Evolutionary conservation across 1,139 yeast species (phyloP).

Genomic region (Ashbya aceris): DNA sequence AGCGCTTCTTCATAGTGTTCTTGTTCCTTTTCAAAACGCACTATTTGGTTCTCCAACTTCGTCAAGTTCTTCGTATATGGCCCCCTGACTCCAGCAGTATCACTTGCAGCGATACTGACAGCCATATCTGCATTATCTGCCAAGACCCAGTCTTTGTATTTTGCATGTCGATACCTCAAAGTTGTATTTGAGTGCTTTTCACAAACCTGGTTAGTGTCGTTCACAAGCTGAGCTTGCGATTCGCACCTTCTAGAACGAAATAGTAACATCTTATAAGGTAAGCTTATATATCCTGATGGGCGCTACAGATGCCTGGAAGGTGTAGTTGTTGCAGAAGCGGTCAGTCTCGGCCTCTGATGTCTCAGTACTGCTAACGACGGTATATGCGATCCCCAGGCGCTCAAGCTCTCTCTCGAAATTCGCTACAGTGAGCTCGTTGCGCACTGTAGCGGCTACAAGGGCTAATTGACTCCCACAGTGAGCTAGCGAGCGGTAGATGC

Average conservation of each 20-base stretch:
- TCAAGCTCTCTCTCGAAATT: slow-evolving; percentile 43
- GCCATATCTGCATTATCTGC: too few species aligned
- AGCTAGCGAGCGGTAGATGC: slow-evolving; percentile 34
- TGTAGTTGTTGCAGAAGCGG: slow-evolving; percentile 6
- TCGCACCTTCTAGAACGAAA: not conserved
- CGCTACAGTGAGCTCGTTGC: slow-evolving; percentile 50
- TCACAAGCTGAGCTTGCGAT: not conserved
- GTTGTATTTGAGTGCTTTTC: not conserved
- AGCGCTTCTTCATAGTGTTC: slow-evolving; percentile 6
- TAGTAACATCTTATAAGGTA: not conserved
- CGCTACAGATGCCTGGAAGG: slow-evolving; percentile 16
- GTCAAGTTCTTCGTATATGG: slow-evolving; percentile 2
- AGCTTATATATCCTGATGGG: slow-evolving; percentile 23
- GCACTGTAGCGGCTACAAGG: slow-evolving; percentile 62
- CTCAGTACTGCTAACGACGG: slow-evolving; percentile 17
- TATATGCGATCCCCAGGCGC: slow-evolving; percentile 26
- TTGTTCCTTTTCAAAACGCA: slow-evolving; percentile 4
- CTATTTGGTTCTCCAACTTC: slow-evolving; percentile 6
- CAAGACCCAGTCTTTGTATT: not conserved
- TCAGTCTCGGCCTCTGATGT: slow-evolving; percentile 2
- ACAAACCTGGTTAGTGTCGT: not conserved
- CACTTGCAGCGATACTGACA: too few species aligned
- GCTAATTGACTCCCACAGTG: slow-evolving; percentile 3
- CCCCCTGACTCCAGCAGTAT: not conserved
- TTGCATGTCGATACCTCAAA: not conserved